A percentile compares a stretch with the other conserved stretches of the same genome.
These are phyloP conservation scores for Claviceps citrina DNA, from an alignment of 2,329 filamentous ascomycete species.

Conservation along the genomic window DNA sequence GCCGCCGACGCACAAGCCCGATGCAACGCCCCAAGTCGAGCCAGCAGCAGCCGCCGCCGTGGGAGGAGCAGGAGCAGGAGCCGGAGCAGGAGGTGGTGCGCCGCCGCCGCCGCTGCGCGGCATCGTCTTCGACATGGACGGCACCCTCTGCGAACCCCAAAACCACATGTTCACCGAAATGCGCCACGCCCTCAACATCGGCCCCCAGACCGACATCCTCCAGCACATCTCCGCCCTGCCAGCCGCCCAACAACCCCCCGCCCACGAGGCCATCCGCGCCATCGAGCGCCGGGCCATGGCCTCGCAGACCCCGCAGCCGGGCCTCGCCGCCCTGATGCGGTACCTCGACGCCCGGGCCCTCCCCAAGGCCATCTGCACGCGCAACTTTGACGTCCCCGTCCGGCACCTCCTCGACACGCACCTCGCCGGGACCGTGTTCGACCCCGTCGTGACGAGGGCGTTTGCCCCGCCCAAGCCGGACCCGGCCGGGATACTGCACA, in stretches of 20 bases:
- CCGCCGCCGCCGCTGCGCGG: constrained; percentile 40
- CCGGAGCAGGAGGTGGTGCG: too few species aligned
- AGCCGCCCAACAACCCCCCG: constrained; percentile 38
- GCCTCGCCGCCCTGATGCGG: constrained; percentile 61
- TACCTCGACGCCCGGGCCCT: constrained; percentile 57
- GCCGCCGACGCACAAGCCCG: too few species aligned
- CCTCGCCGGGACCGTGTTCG: constrained; percentile 50
- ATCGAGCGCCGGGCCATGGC: constrained; percentile 75
- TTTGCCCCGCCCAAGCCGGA: constrained; percentile 75
- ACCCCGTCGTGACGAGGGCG: constrained; percentile 70
- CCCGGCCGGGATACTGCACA: constrained; percentile 76
- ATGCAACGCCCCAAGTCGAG: too few species aligned
- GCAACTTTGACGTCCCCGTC: constrained; percentile 79
- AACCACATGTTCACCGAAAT: constrained; percentile 93
- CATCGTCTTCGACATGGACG: constrained; percentile 84
- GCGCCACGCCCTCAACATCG: constrained; percentile 58
- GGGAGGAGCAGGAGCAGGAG: too few species aligned
- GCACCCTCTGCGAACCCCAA: constrained; percentile 80
- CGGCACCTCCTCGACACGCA: constrained; percentile 61
- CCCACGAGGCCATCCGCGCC: constrained; percentile 56
- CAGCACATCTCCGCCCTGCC: constrained; percentile 71
- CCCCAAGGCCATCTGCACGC: constrained; percentile 75
- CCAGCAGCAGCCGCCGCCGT: too few species aligned
- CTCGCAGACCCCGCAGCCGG: constrained; percentile 65
- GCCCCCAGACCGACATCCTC: constrained; percentile 65